Evolutionary conservation across 176 grass and related monocot species (phyloP), one percentile per base, ranked within the genome.

Genomic region (Paspalum notatum): DNA sequence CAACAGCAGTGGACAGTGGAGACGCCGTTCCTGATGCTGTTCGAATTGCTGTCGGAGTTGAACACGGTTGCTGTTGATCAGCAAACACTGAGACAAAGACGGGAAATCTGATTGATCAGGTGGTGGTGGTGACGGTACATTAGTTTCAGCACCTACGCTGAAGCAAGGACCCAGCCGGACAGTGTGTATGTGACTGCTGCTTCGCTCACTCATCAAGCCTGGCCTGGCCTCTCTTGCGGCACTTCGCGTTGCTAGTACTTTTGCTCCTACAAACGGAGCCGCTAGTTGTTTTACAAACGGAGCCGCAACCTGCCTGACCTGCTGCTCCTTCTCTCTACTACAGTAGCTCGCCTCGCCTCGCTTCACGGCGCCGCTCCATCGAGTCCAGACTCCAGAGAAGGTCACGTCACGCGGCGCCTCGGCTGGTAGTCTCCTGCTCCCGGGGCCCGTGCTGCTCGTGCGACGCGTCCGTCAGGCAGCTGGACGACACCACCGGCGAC

Each of bases 401-500:
- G n/a, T n/a, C n/a, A n/a, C 5, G 10, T 46, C 16, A 71, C 26
- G 75, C 58, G 48, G 66, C 58, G 41, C 88, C 52, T 11, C 49
- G 53, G 84, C 91, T 93, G 49, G 87, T 85, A 26, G 83, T 85
- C 77, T 90, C 89, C 87, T 91, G 88, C 69, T 78, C 91, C 61
- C 80, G 32, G 32, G 32, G 3, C 10, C 27, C 6, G 10, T 66
- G 91, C 82, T 72, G 81, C 53, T 82, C 84, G 38, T 78, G 86
- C 14, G 82, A 89, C 5, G 53, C 65, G 47, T 90, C 81, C 10
- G 92, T 92, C 20, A 95, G 77, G 51, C 92, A 91, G 57, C 87
- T 86, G 20, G 80, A 81, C 21, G 87, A 94, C 39, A 80, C 51
- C 17, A 76, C 51, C 13, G 89, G 68, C 18, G 86, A 84, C 24